A percentile compares a stretch with the other conserved stretches of the same genome.
phyloP scores from a whole-genome alignment of 2,329 filamentous ascomycete species.

The Xylariaceae sp. region DNA sequence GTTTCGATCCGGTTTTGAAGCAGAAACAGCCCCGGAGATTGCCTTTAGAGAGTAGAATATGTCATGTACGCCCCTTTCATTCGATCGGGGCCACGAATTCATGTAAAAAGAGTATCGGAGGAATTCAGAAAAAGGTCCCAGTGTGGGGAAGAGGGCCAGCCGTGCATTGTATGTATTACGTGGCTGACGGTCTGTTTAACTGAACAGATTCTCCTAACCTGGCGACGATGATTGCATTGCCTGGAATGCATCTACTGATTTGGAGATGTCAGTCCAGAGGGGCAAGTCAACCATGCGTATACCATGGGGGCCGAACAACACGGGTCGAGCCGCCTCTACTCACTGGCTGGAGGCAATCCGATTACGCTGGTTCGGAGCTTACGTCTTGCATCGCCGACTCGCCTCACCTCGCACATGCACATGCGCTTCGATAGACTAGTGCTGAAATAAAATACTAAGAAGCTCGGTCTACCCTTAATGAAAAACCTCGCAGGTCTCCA shows the following conservation, averaged over 20 bases:
- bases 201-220: constrained; percentile 25
- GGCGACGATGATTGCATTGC: constrained; percentile 14
- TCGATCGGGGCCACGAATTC: constrained; percentile 32
- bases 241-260: constrained; percentile 9
- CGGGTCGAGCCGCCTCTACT: neutral
- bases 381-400: constrained; percentile 12
- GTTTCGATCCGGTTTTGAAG: constrained; percentile 33
- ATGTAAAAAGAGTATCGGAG: constrained; percentile 31
- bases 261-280: constrained; percentile 7
- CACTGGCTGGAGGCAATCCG: neutral
- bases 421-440: constrained; percentile 22
- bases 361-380: constrained; percentile 4
- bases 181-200: constrained; percentile 29
- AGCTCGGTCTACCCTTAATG: constrained; percentile 17
- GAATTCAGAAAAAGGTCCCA: constrained; percentile 21
- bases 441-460: constrained; percentile 26
- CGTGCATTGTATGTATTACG: constrained; percentile 11
- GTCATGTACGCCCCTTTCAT: constrained; percentile 33
- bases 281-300: constrained; percentile 3
- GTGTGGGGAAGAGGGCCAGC: constrained; percentile 17
- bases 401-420: constrained; percentile 12
- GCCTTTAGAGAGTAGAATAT: constrained; percentile 34
- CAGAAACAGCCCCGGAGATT: constrained; percentile 31
- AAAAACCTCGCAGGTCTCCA: neutral
- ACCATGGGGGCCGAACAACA: neutral